Percentiles rank a stretch among this genome's conserved stretches.
Conservation (phyloP, 2,329 filamentous ascomycete species). For the Ascochyta koolunga region DNA sequence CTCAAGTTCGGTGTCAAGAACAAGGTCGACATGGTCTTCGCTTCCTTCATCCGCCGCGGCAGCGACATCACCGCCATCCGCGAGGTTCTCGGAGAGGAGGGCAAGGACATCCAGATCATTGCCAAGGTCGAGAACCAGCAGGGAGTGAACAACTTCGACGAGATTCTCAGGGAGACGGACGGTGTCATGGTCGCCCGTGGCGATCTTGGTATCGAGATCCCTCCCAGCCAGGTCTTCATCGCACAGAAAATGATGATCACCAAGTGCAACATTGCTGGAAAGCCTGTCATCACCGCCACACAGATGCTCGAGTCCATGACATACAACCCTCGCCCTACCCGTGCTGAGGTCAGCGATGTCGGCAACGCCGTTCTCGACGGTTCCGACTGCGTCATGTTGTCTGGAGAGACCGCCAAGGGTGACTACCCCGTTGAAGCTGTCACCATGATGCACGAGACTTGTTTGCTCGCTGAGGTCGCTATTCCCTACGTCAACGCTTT, state of each 20-base stretch:
- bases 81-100: slow-evolving; percentile 85
- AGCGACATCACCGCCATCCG: slow-evolving; percentile 94
- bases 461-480: slow-evolving; percentile 93
- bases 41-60: slow-evolving; percentile 94
- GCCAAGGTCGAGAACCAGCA: slow-evolving; percentile 99
- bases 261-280: slow-evolving; percentile 99
- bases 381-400: slow-evolving; percentile 99
- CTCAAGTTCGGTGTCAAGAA: slow-evolving; percentile 97
- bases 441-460: slow-evolving; percentile 97
- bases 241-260: slow-evolving; percentile 99
- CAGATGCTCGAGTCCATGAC: slow-evolving; percentile 99
- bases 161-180: slow-evolving; percentile 94
- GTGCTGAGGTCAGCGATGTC: slow-evolving; percentile 97
- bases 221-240: slow-evolving; percentile 96
- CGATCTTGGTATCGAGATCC: slow-evolving; percentile 98
- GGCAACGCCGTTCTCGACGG: slow-evolving; percentile 98
- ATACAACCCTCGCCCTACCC: slow-evolving; percentile 97
- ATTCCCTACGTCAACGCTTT: slow-evolving; percentile 97
- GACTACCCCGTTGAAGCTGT: slow-evolving; percentile 92
- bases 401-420: slow-evolving; percentile 98
- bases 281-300: slow-evolving; percentile 97
- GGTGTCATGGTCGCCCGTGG: slow-evolving; percentile 99
- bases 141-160: slow-evolving; percentile 98
- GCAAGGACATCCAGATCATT: slow-evolving; percentile 98
- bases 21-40: slow-evolving; percentile 98